Base-by-base conservation (phyloP, 768 basidiomycete species). In the Naganishia vaughanmartiniae region DNA sequence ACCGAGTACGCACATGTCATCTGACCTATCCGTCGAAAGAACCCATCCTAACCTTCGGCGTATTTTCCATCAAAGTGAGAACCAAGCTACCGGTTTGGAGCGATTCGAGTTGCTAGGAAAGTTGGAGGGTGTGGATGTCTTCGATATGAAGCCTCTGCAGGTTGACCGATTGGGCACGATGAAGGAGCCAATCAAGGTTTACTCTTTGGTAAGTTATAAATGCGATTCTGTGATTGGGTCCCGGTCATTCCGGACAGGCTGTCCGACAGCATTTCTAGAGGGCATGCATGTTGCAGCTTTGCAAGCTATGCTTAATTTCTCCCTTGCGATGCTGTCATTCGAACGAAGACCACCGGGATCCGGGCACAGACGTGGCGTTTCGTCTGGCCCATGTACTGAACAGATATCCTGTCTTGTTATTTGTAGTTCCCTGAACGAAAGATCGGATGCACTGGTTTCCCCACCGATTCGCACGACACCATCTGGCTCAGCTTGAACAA, bases 81-180 rank as follows among this genome's bases (percentile, higher is more conserved):
- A 90, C 73, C 95, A 99, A 83, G 87, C 94, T 19, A 99, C 95
- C 75, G 95, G 95, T 87, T 85, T 97, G 67, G 94, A 97, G 82
- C 92, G 95, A 82, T 87, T 96, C 79, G 92, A 99, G 83, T 84
- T 96, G 58, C 83, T 97, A 66, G 93, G 90, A 78, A 89, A 92
- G 72, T 84, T 93, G 77, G 88, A 92, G 81, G 94, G 93, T 67
- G 83, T 93, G 66, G 89, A 91, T 54, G 87, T 93, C 65, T 99
- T 99, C 83, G 93, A 97, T 81, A 85, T 89, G 78, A 86, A 87
- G 70, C 90, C 93, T 39, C 85, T 96, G 73, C 89, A 92, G 78
- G 83, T 93, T 67, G 89, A 88, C 82, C 87, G 90, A 77, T 82
- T 92, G 80, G 95, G 95, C 74, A 97, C 95, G 66, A 85, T 90